Percentiles rank a stretch among this genome's conserved stretches.
Evolutionary conservation across 2,329 filamentous ascomycete genomes (phyloP).

Genomic region (Stagonosporopsis cucurbitacearum): DNA sequence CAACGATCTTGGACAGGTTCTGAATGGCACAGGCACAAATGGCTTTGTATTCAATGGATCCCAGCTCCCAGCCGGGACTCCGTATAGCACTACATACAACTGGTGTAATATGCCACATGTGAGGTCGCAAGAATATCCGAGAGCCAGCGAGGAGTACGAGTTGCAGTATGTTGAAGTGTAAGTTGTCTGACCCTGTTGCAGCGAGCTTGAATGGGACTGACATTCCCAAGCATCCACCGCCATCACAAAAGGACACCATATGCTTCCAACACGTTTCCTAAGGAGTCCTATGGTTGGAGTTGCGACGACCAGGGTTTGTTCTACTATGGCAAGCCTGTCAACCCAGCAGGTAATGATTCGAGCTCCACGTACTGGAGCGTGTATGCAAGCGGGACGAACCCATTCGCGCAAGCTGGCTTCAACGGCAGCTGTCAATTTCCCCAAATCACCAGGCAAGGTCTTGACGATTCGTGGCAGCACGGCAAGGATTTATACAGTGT

Average conservation of each 20-base stretch:
- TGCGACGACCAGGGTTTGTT: slow-evolving; percentile 74
- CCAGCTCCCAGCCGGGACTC: slow-evolving; percentile 56
- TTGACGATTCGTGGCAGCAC: slow-evolving; percentile 78
- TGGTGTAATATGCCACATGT: slow-evolving; percentile 91
- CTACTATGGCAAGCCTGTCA: slow-evolving; percentile 68
- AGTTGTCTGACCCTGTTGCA: slow-evolving; percentile 15
- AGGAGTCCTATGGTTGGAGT: slow-evolving; percentile 74
- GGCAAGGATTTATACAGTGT: slow-evolving; percentile 79
- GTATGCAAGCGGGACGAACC: slow-evolving; percentile 68
- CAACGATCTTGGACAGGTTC: slow-evolving; percentile 66
- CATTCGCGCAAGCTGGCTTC: slow-evolving; percentile 71
- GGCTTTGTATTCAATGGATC: slow-evolving; percentile 78
- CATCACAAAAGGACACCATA: slow-evolving; percentile 88
- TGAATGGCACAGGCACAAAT: slow-evolving; percentile 68
- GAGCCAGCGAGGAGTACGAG: slow-evolving; percentile 62
- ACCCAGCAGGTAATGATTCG: slow-evolving; percentile 54
- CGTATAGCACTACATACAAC: slow-evolving; percentile 71
- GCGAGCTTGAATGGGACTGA: not conserved
- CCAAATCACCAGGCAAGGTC: slow-evolving; percentile 74
- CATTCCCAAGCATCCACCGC: slow-evolving; percentile 64
- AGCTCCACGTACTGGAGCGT: slow-evolving; percentile 70
- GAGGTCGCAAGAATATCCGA: slow-evolving; percentile 68
- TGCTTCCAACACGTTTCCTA: slow-evolving; percentile 75
- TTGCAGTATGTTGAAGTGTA: slow-evolving; percentile 79
- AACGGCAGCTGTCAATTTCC: slow-evolving; percentile 80